Base-by-base conservation (phyloP, 495 filamentous ascomycete genomes). In the Lentithecium fluviatile region DNA sequence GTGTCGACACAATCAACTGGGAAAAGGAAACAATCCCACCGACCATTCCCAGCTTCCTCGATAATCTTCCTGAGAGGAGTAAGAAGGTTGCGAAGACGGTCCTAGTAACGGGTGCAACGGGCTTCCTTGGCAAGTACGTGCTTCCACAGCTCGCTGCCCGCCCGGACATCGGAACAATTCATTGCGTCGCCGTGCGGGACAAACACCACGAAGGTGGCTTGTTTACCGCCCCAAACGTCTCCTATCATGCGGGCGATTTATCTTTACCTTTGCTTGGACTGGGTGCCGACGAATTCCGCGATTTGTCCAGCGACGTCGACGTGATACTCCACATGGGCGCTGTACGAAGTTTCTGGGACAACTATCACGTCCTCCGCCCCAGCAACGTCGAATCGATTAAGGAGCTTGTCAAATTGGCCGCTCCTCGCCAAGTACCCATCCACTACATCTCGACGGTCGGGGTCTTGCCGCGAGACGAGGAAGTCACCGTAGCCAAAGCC, bases 381-480 rank as follows among this genome's bases (percentile, higher is more conserved):
- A 32, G 12, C 36, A 66, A 66, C 46, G 57, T 66, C 36, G 3
- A 38, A 6, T 24, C 63, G 0, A 58, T 34, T 0, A 52, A 55
- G 38, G 52, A 48, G 26, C 36, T 66, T 2, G 37, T 58, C 8
- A 8, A 49, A 12, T 13, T 66, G 2, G 57, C 57, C 8, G 32
- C 48, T 13, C 37, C 52, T 1, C 13, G 37, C 57, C 58, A 19
- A 10, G 43, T n/a, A 23, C 69, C 23, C 56, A 57, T 37, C 29
- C 62, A 37, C 57, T 55, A 65, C 61, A 65, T 65, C 58, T 70
- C 25, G 66, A 66, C 38, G 62, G 67, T 17, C 58, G 70, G 51
- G 19, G 58, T 48, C 68, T 19, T 52, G 15, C 48, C 49, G 4
- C 12, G 13, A 19, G 13, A n/a, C 19, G 23, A 5, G 6, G 46